These are phyloP conservation scores for Aspergillus baeticus DNA, from an alignment of 495 filamentous ascomycete genomes.

Conservation along the genomic window DNA sequence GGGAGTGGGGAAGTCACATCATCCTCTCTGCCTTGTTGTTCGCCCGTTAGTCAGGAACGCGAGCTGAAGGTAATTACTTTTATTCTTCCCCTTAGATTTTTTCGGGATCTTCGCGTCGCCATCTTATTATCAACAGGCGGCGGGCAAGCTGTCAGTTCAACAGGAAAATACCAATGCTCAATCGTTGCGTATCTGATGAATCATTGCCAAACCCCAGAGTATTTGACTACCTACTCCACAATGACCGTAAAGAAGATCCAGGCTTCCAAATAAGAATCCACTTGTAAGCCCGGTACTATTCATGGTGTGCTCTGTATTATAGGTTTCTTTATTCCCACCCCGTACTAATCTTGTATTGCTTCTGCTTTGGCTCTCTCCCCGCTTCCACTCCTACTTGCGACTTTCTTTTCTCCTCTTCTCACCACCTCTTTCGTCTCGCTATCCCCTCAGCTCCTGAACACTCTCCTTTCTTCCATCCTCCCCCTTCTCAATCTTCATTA, in stretches of 20 bases:
- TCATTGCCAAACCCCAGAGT: conserved; percentile 24
- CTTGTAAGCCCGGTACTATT: not conserved
- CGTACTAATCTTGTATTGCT: not conserved
- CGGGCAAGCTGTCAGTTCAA: no score
- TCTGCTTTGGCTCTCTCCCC: conserved; percentile 23
- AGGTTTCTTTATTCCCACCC: not conserved
- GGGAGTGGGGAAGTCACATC: conserved; percentile 24
- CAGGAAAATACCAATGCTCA: no score
- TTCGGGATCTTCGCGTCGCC: no score
- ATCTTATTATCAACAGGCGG: no score
- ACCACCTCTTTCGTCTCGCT: conserved; percentile 16
- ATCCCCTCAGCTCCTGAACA: conserved; percentile 7
- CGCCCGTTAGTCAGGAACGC: conserved; percentile 25
- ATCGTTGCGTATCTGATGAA: no score
- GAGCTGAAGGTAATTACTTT: conserved; percentile 4
- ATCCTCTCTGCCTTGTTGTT: conserved; percentile 13
- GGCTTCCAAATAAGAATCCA: conserved; percentile 4
- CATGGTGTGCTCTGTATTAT: not conserved
- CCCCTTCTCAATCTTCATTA: conserved; percentile 9
- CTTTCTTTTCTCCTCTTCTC: conserved; percentile 15
- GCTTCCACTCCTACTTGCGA: conserved; percentile 7
- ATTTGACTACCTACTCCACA: no score
- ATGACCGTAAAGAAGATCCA: conserved; percentile 18
- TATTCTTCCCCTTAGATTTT: no score
- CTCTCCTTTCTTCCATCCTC: no score